Percentiles rank a stretch among this genome's conserved stretches.
phyloP scores from a whole-genome alignment of 495 filamentous ascomycete genomes.

The Penicillium waksmanii region DNA sequence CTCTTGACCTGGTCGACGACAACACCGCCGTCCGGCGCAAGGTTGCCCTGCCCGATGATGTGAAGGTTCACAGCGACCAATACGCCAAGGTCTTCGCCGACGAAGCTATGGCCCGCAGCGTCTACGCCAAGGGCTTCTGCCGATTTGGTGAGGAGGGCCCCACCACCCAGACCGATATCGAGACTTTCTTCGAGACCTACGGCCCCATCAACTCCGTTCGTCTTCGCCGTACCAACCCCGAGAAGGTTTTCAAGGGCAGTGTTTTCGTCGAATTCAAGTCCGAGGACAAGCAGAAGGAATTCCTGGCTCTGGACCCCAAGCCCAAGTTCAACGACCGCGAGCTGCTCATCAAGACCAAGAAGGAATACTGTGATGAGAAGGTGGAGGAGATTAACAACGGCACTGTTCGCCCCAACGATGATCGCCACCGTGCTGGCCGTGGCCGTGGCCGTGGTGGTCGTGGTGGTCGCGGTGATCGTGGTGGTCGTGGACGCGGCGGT shows the following conservation, averaged over 20 bases:
- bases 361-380: slow-evolving; percentile 82
- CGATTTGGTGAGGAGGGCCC: slow-evolving; percentile 82
- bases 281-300: slow-evolving; percentile 73
- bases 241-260: slow-evolving; percentile 84
- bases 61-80: slow-evolving; percentile 45
- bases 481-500: slow-evolving; percentile 32
- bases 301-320: slow-evolving; percentile 77
- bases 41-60: slow-evolving; percentile 56
- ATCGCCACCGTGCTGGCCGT: slow-evolving; percentile 35
- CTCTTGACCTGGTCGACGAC: slow-evolving; percentile 70
- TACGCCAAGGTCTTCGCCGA: slow-evolving; percentile 61
- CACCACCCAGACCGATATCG: slow-evolving; percentile 87
- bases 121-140: slow-evolving; percentile 88
- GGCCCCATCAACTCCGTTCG: slow-evolving; percentile 83
- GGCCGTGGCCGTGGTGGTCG: slow-evolving; percentile 33
- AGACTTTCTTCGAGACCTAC: slow-evolving; percentile 83
- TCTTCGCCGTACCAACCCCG: slow-evolving; percentile 69
- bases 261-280: slow-evolving; percentile 89
- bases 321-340: slow-evolving; percentile 78
- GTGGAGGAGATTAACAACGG: slow-evolving; percentile 74
- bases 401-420: slow-evolving; percentile 59
- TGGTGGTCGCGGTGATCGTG: slow-evolving; percentile 35
- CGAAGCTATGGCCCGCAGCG: slow-evolving; percentile 59
- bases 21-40: slow-evolving; percentile 76
- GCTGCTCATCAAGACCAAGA: slow-evolving; percentile 80